Evolutionary conservation across 2,329 filamentous ascomycete genomes (phyloP), one percentile per base, ranked within the genome.

Genomic region (Fonsecaea monophora): DNA sequence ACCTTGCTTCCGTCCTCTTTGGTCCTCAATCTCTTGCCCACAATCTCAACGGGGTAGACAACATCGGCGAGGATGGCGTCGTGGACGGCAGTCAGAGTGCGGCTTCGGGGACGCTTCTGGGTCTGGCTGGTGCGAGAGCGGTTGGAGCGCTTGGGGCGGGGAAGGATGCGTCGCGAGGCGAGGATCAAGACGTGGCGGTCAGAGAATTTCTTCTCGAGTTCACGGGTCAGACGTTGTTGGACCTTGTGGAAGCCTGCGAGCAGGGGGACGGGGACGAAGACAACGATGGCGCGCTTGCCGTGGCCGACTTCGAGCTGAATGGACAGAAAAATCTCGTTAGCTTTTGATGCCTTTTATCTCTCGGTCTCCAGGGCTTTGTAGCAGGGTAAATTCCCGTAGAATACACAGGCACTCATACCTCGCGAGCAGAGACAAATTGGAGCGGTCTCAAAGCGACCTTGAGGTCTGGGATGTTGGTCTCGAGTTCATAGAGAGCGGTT

Each of bases 121-220:
- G 89, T 98, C 85, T 95, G 94, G 81, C 87, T 92, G 86, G 94
- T 94, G 88, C 95, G 94, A 76, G 91, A 92, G 86, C 93, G 94
- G 87, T 90, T 92, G 82, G 93, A 97, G 82, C 94, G 94, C 92
- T 97, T 97, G 83, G 95, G 95, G 83, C 94, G 93, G 82, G 95
- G 94, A 72, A 99, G 89, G 80, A 99, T 99, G 84, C 95, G 95
- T 89, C 95, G 95, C 80, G 94, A 96, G 78, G 95, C 95, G 78
- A 99, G 91, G 89, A 99, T 93, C 83, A 99, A 88, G 83, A 99
- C 95, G 85, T 99, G 95, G 85, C 95, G 95, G 89, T 99, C 95
- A 74, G 95, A 98, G 92, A 99, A 99, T 88, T 99, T 99, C 93
- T 99, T 99, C 91, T 99, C 95, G 81, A 99, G 94, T 89, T 99